These are phyloP conservation scores for Allium fistulosum DNA, from an alignment of 106 monocot species.

Conservation along the genomic window DNA sequence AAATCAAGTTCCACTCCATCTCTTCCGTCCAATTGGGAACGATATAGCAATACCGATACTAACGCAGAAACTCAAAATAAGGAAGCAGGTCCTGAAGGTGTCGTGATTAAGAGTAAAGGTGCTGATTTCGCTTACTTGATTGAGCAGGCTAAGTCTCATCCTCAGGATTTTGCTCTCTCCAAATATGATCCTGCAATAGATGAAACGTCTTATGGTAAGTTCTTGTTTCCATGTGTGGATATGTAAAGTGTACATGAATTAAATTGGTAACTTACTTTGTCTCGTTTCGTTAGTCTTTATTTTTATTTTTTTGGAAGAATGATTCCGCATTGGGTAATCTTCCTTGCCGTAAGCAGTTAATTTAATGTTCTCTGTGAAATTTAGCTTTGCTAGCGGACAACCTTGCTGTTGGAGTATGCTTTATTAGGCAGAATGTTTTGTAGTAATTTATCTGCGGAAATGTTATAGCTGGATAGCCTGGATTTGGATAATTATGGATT, in stretches of 20 bases:
- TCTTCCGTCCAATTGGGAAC: slow-evolving; percentile 81
- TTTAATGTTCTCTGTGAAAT: no score
- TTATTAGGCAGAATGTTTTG: neutral
- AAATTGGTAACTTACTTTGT: slow-evolving; percentile 5
- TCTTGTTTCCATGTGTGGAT: neutral
- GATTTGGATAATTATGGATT: no score
- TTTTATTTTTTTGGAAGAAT: neutral
- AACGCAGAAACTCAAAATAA: neutral
- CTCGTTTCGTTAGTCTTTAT: neutral
- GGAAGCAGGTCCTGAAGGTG: slow-evolving; percentile 4
- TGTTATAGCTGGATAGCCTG: no score
- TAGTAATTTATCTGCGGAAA: neutral
- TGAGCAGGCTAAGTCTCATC: slow-evolving; percentile 48
- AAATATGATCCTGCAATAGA: slow-evolving; percentile 7
- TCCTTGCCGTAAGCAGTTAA: no score
- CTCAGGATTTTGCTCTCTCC: slow-evolving; percentile 3
- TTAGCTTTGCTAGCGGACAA: no score
- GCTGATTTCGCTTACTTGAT: slow-evolving; percentile 65
- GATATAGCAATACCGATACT: slow-evolving; percentile 35
- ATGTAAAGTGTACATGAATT: neutral
- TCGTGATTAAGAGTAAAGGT: slow-evolving; percentile 70
- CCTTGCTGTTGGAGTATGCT: no score
- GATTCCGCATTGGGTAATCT: no score
- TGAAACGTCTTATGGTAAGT: slow-evolving; percentile 20
- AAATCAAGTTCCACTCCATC: neutral